phyloP scores from a whole-genome alignment of 257 asterid species.

The Penstemon eatonii region DNA sequence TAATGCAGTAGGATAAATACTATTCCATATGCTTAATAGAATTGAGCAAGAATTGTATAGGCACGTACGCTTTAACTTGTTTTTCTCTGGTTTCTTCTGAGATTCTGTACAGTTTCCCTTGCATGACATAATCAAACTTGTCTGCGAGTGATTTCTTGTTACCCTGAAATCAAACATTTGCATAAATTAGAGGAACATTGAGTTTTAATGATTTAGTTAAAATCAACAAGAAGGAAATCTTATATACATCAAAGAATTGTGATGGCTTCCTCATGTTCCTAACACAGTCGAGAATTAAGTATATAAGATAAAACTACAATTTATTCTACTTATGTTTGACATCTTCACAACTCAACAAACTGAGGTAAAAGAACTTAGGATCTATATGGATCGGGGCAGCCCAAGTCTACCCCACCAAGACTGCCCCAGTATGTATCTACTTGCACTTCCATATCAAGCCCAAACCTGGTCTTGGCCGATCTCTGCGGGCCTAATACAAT shows the following conservation, averaged over 20 bases:
- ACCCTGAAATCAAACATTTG: slow-evolving; percentile 47
- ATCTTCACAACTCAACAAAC: too few species aligned
- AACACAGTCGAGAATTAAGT: background rate
- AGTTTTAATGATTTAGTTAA: background rate
- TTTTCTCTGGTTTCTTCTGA: slow-evolving; percentile 60
- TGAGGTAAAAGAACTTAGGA: too few species aligned
- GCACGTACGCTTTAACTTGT: slow-evolving; percentile 74
- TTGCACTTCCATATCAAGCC: too few species aligned
- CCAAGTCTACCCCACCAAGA: too few species aligned
- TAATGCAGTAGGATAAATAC: too few species aligned
- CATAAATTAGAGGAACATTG: background rate
- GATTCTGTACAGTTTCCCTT: slow-evolving; percentile 81
- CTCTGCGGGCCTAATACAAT: too few species aligned
- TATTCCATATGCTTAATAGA: too few species aligned
- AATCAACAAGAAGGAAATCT: background rate
- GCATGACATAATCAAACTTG: slow-evolving; percentile 89
- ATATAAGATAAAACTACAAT: background rate
- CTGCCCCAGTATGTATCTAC: too few species aligned
- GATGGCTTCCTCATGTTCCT: background rate
- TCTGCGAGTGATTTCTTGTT: slow-evolving; percentile 81
- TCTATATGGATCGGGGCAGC: too few species aligned
- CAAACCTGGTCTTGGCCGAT: too few species aligned
- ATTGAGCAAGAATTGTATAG: too few species aligned
- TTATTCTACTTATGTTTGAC: too few species aligned
- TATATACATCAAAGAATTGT: background rate